Conservation (phyloP, 2,329 filamentous ascomycete species). For the Cladosporium oxysporum region DNA sequence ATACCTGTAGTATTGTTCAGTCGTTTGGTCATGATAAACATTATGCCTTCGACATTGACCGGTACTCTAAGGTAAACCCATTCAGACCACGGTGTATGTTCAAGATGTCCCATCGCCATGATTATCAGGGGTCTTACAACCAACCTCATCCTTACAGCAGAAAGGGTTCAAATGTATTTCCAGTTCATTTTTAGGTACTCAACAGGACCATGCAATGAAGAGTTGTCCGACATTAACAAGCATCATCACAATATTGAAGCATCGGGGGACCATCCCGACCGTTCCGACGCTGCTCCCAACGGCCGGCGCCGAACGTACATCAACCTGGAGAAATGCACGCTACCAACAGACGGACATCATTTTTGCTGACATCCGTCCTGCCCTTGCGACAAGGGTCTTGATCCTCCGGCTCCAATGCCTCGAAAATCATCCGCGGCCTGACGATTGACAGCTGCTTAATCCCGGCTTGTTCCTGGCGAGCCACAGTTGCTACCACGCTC, state of each 20-base stretch:
- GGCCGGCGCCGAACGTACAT: conserved; percentile 10
- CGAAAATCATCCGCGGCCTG: not conserved
- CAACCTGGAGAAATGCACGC: conserved; percentile 8
- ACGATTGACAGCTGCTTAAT: not conserved
- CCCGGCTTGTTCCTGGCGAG: conserved; percentile 16
- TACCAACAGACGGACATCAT: not conserved
- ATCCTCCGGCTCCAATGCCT: not conserved
- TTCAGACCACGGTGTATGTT: not conserved
- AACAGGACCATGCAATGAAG: not conserved
- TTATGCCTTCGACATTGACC: not conserved
- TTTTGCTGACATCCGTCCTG: not conserved
- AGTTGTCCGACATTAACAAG: not conserved
- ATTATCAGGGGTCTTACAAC: not conserved
- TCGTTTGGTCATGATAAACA: not conserved
- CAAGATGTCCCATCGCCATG: not conserved
- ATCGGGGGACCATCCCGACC: conserved; percentile 2
- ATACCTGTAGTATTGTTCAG: not conserved
- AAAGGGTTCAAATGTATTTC: not conserved
- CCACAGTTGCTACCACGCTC: not conserved
- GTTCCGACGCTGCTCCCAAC: conserved; percentile 1
- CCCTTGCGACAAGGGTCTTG: not conserved
- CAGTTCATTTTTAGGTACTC: not conserved
- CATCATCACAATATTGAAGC: not conserved
- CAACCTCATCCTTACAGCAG: not conserved
- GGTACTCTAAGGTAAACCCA: not conserved